A percentile compares a stretch with the other conserved stretches of the same genome.
Conservation (phyloP, 2,329 filamentous ascomycete genomes). For the Juglanconis sp. region DNA sequence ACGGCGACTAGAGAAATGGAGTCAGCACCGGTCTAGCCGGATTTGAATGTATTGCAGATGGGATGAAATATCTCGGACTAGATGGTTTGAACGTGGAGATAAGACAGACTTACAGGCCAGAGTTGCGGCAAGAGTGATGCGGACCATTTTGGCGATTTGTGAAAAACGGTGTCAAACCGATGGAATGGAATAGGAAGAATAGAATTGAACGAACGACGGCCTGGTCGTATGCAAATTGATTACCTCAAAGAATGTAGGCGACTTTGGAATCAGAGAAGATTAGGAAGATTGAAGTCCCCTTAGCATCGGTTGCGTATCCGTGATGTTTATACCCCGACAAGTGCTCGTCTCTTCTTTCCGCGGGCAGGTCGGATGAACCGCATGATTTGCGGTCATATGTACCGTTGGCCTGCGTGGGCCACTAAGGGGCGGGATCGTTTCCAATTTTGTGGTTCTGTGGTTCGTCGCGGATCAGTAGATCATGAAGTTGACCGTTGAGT, state of each 20-base stretch:
- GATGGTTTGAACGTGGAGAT: neutral
- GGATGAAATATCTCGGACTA: neutral
- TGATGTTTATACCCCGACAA: slow-evolving; percentile 3
- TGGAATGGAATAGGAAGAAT: neutral
- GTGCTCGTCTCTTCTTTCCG: neutral
- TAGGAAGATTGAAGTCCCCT: neutral
- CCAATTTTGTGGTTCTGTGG: neutral
- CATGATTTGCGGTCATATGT: too few relatives aligned
- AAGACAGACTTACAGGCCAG: slow-evolving; percentile 24
- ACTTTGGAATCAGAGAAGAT: neutral
- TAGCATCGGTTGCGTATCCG: neutral
- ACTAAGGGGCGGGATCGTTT: too few relatives aligned
- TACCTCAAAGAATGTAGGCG: neutral
- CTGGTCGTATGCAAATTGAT: slow-evolving; percentile 1
- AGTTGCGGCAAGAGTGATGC: slow-evolving; percentile 24
- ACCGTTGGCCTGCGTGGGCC: too few relatives aligned
- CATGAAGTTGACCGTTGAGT: neutral
- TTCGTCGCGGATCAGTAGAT: slow-evolving; percentile 12
- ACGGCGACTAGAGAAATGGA: slow-evolving; percentile 22
- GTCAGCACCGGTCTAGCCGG: neutral
- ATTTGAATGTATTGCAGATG: neutral
- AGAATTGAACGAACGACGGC: slow-evolving; percentile 3
- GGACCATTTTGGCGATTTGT: slow-evolving; percentile 36
- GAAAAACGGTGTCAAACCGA: slow-evolving; percentile 24
- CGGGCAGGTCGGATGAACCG: neutral